Evolutionary conservation across 2,329 filamentous ascomycete genomes (phyloP).

Genomic region (Ceratocystis smalleyi): DNA sequence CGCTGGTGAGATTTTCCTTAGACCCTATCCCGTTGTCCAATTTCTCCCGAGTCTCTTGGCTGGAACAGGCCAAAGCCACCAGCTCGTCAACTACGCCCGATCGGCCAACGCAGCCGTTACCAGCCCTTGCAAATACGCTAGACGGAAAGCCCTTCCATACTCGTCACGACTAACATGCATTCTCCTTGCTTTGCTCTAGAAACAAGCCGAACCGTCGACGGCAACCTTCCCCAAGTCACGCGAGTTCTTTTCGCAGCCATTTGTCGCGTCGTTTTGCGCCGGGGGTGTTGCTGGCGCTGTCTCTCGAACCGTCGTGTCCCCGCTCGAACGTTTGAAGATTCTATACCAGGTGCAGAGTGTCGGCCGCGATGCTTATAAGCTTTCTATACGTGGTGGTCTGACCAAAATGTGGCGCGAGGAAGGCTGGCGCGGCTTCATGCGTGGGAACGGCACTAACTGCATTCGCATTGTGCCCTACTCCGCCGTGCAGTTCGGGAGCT

Average conservation of each 20-base stretch:
- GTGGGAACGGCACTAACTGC: conserved; percentile 95
- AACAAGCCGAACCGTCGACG: conserved; percentile 5
- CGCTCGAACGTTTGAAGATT: conserved; percentile 90
- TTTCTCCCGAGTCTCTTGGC: not conserved
- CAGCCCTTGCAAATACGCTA: not conserved
- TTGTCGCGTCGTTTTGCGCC: conserved; percentile 81
- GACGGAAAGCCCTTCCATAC: not conserved
- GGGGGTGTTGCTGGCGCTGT: conserved; percentile 90
- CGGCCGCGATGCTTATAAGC: conserved; percentile 80
- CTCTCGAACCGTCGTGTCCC: conserved; percentile 93
- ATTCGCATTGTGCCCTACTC: conserved; percentile 97
- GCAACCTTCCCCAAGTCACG: not conserved
- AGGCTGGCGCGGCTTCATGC: conserved; percentile 94
- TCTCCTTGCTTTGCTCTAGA: not conserved
- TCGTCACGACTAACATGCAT: not conserved
- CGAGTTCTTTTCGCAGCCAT: conserved; percentile 56
- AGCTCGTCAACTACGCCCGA: no score
- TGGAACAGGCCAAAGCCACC: no score
- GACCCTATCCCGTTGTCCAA: not conserved
- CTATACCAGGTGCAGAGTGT: conserved; percentile 91
- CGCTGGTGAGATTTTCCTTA: conserved; percentile 5
- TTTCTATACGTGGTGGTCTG: conserved; percentile 77
- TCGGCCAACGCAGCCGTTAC: not conserved
- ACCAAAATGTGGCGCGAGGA: conserved; percentile 95
- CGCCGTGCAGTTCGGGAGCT: conserved; percentile 93